Evolutionary conservation across 495 filamentous ascomycete species (phyloP), one percentile per base, ranked within the genome.

Genomic region (Tuber calosporum): DNA sequence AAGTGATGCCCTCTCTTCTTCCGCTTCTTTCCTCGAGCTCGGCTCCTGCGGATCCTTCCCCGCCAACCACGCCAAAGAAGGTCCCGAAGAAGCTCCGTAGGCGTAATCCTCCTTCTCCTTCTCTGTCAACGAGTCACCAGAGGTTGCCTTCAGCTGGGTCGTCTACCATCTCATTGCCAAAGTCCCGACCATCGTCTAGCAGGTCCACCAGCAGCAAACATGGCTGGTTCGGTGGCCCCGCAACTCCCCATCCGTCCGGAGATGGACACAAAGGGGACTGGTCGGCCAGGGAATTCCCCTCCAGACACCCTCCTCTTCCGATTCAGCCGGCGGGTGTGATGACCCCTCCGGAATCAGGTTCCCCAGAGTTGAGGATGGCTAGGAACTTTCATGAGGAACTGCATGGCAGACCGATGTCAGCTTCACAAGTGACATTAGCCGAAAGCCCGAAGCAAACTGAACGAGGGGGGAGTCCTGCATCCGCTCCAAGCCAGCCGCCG

Each of bases 91-190:
- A 80, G 70, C 79, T 80, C 9, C 79, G 79, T 58, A 78, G 79
- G 38, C 79, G 80, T 40, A 80, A 80, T 62, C 79, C 79, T 34
- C 79, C 79, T 26, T 30, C 53, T 34, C 72, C 79, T 39, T 80
- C 79, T 9, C 43, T 75, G 22, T 78, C 66, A 19, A 75, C 72
- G 11, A 77, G 71, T 45, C 79, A 80, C 66, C 79, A 80, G 45
- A 77, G 77, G 48, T 70, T 80, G 26, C 79, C 79, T 6, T 80
- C 78, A 15, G 70, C 79, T 26, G 72, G 77, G 42, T 80, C 79
- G 11, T 80, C 79, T n/a, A 77, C 77, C 8, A 72, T 75, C 34
- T 79, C 79, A 40, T 73, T 79, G 19, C 68, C 77, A 4, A 80
- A 74, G 20, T 79, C 78, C 22, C 67, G 73, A 34, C 77, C 77